These are phyloP conservation scores for Daldinia concentrica DNA, from an alignment of 495 filamentous ascomycete species.

Conservation along the genomic window DNA sequence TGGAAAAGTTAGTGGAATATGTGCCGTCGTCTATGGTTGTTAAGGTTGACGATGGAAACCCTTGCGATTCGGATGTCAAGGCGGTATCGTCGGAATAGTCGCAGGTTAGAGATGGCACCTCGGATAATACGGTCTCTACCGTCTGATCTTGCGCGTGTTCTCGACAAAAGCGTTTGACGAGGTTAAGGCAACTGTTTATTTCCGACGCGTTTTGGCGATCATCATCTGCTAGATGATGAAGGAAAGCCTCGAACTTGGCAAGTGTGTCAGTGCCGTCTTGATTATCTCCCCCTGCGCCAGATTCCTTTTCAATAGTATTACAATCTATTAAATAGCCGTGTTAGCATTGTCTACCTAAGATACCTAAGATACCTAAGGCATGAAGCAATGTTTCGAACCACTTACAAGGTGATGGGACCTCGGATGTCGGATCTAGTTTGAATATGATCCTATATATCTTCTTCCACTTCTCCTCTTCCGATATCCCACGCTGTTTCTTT, in stretches of 20 bases:
- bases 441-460: slow-evolving; percentile 36
- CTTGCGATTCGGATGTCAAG: not conserved
- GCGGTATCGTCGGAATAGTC: slow-evolving; percentile 4
- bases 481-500: slow-evolving; percentile 26
- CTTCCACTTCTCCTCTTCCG: slow-evolving; percentile 33
- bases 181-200: slow-evolving; percentile 6
- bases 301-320: not conserved
- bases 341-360: not conserved
- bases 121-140: not conserved
- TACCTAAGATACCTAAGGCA: too few relatives aligned
- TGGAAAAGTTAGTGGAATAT: not conserved
- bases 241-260: slow-evolving; percentile 12
- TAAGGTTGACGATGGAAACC: not conserved
- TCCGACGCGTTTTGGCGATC: not conserved
- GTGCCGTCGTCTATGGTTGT: not conserved
- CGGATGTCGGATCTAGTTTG: slow-evolving; percentile 7
- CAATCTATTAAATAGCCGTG: slow-evolving; percentile 3
- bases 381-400: not conserved
- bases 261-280: not conserved
- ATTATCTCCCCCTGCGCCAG: not conserved
- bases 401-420: slow-evolving; percentile 38
- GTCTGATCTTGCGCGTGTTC: not conserved
- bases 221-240: not conserved
- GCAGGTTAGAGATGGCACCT: slow-evolving; percentile 1
- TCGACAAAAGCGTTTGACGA: slow-evolving; percentile 7